Evolutionary conservation across 2,329 filamentous ascomycete genomes (phyloP).

Genomic region (Helicocarpus griseus): DNA sequence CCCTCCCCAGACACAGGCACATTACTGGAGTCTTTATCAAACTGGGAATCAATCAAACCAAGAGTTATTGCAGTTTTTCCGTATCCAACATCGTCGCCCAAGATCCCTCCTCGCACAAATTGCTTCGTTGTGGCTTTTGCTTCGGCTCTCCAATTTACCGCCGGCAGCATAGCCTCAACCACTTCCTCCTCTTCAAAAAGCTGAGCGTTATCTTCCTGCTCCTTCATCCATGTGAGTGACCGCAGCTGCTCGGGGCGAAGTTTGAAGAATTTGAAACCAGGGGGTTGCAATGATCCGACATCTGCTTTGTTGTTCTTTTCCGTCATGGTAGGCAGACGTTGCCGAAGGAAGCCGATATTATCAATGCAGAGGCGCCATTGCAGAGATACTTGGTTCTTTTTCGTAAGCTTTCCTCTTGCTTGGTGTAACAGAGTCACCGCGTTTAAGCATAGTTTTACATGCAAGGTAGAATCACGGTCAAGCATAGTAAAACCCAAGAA

Average conservation of each 20-base stretch:
- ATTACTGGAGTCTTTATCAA: constrained; percentile 17
- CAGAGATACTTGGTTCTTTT: constrained; percentile 17
- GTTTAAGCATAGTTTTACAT: constrained; percentile 32
- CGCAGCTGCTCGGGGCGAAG: constrained; percentile 45
- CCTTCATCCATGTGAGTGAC: constrained; percentile 51
- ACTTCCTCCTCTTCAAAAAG: constrained; percentile 45
- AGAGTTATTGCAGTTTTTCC: constrained; percentile 56
- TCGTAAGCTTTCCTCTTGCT: constrained; percentile 21
- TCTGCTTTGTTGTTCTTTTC: constrained; percentile 37
- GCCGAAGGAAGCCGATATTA: constrained; percentile 26
- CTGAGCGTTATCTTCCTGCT: constrained; percentile 38
- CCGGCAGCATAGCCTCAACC: constrained; percentile 44
- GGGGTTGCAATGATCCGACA: constrained; percentile 21
- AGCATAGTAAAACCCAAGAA: constrained; percentile 32
- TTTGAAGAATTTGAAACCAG: constrained; percentile 23
- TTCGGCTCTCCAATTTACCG: constrained; percentile 50
- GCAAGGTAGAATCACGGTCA: constrained; percentile 20
- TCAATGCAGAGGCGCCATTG: constrained; percentile 41
- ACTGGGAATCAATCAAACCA: constrained; percentile 44
- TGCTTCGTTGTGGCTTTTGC: constrained; percentile 29
- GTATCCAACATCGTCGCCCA: constrained; percentile 56
- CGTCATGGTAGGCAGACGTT: constrained; percentile 30
- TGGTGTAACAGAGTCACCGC: constrained; percentile 28
- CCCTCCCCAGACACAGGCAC: constrained; percentile 10
- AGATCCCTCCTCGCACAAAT: constrained; percentile 47